phyloP scores from a whole-genome alignment of 352 stramenopile genomes.

The Phytophthora brassicae region DNA sequence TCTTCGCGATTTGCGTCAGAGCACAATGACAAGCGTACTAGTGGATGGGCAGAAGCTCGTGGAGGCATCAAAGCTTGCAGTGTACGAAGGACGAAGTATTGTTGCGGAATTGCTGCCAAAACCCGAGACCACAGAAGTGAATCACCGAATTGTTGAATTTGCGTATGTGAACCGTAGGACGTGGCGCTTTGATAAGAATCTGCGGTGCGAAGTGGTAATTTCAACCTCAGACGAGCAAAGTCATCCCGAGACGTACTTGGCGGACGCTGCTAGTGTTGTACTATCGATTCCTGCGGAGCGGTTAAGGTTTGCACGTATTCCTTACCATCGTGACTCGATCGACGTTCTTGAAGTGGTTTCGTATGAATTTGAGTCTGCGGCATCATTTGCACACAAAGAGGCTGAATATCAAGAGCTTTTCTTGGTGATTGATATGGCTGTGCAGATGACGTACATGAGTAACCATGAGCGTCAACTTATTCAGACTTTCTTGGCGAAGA shows the following conservation, averaged over 20 bases:
- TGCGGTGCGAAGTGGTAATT: constrained; percentile 61
- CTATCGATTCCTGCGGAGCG: constrained; percentile 56
- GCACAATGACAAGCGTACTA: constrained; percentile 65
- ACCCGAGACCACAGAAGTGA: constrained; percentile 45
- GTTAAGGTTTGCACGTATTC: constrained; percentile 59
- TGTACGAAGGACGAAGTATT: constrained; percentile 79
- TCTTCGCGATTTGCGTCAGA: constrained; percentile 68
- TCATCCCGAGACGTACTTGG: constrained; percentile 42
- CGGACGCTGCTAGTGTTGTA: constrained; percentile 31
- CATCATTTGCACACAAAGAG: constrained; percentile 30
- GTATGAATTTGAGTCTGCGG: constrained; percentile 39
- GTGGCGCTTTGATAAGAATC: constrained; percentile 63
- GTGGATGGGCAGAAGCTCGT: constrained; percentile 60
- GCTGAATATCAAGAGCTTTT: constrained; percentile 68
- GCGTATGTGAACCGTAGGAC: constrained; percentile 64
- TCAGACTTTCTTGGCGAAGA: constrained; percentile 56
- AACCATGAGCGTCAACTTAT: constrained; percentile 53
- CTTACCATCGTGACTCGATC: constrained; percentile 61
- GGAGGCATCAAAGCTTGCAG: constrained; percentile 65
- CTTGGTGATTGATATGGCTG: constrained; percentile 59
- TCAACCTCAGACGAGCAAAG: constrained; percentile 34
- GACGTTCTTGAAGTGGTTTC: constrained; percentile 75
- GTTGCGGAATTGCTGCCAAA: constrained; percentile 66
- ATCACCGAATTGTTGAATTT: constrained; percentile 68
- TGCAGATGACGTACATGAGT: constrained; percentile 40